These are phyloP conservation scores for Litsea cubeba DNA, from an alignment of 164 flowering plant species.

Conservation along the genomic window DNA sequence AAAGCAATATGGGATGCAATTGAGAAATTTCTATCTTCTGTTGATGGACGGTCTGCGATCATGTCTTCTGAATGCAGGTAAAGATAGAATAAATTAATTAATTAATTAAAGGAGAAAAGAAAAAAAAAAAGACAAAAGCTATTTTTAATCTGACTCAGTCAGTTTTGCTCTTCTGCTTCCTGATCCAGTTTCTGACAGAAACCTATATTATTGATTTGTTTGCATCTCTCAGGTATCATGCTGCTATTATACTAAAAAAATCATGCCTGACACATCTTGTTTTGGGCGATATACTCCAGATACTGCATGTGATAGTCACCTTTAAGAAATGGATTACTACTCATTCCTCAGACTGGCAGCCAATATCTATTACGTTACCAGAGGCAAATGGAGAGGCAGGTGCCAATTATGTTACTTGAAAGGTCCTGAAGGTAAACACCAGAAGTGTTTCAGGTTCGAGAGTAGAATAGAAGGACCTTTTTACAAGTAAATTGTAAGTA, in stretches of 20 bases:
- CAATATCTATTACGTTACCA: slow-evolving; percentile 45
- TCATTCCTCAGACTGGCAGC: slow-evolving; percentile 83
- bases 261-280: slow-evolving; percentile 49
- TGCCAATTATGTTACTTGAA: slow-evolving; percentile 27
- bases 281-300: slow-evolving; percentile 72
- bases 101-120: no score
- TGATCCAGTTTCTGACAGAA: neutral
- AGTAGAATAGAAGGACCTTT: no score
- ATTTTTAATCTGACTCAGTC: neutral
- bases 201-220: neutral
- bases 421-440: no score
- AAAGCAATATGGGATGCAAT: slow-evolving; percentile 62
- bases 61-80: slow-evolving; percentile 73
- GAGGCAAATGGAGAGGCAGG: slow-evolving; percentile 29
- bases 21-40: slow-evolving; percentile 45
- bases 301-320: slow-evolving; percentile 50
- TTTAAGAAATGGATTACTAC: slow-evolving; percentile 62
- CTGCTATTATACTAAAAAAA: slow-evolving; percentile 51
- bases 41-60: slow-evolving; percentile 55
- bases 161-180: neutral
- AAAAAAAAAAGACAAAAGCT: no score
- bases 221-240: slow-evolving; percentile 57
- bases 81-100: neutral
- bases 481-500: no score
- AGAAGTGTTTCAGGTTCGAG: no score